Base-by-base conservation (phyloP, 2,329 filamentous ascomycete genomes). In the Alternaria gansuensis region DNA sequence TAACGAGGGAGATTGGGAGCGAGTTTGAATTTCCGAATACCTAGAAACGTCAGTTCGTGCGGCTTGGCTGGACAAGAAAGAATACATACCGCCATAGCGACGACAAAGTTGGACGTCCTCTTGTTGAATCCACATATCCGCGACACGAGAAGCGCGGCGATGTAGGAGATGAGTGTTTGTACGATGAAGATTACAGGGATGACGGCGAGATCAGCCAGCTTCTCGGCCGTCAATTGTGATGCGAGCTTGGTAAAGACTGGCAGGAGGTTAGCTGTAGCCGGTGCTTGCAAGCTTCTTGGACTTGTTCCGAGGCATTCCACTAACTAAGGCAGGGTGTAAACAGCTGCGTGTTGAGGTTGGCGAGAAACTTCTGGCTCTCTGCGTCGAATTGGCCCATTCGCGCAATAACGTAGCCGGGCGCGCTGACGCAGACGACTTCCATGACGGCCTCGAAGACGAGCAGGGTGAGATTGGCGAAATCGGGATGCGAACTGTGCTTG, bases 11-110 rank as follows among this genome's bases (percentile, higher is more conserved):
- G 62, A 99, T 98, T 0, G 95, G 95, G 21, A 99, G 85, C 17
- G 95, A 98, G 79, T 99, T 99, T 33, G 94, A 98, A 78, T 99
- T 99, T 69, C 94, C 95, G 77, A 99, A 99, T 48, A 98, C 87
- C 86, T 88, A 62, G 28, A 45, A 33, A 9, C 21, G 60, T 75
- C 46, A 73, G 73, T 39, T 14, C 41, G 14, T 51, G 41, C 10
- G 21, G 24, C 48, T 23, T 13, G 5, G 2, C 21, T 17, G 9
- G 26, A 33, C 9, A 37, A 39, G 17, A 14, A 37, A 45, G 23
- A 39, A 17, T 78, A 52, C 83, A 65, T 81, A 88, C 88, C 48
- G 91, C 93, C 95, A 99, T 99, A 52, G 95, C 95, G 31, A 92
- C 91, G 40, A 99, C 90, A 73, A 99, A 99, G 80, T 99, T 99